Evolutionary conservation across 768 basidiomycete genomes (phyloP), one percentile per base, ranked within the genome.

Genomic region (Hygrocybe punicea): DNA sequence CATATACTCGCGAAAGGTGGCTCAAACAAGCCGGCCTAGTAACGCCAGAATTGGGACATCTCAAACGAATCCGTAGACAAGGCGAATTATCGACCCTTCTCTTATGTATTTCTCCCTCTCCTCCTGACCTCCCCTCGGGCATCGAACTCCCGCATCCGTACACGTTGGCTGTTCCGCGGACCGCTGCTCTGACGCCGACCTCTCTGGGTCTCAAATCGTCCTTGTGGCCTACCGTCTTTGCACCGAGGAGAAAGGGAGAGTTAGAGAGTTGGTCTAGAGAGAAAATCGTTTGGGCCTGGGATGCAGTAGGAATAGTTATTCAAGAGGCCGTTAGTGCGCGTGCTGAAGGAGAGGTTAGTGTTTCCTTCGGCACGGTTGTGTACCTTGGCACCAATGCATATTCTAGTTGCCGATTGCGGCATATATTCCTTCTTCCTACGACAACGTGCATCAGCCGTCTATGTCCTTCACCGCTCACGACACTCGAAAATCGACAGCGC

Each of bases 171-270:
- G 89, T 94, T 1, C 93, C 95, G 1, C 69, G 74, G 29, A 76
- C 79, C 13, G 78, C 85, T 10, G 92, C 93, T 1, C 73, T 87
- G 4, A 92, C 91, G 0, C 74, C 74, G 0, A 76, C 77, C 13
- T 88, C 93, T 6, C 75, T 92, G 19, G 67, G 71, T 42, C 67
- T 84, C 34, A 94, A 95, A 71, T 79, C 81, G 37, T 69, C 79
- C 1, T 71, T 91, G n/a, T 98, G 96, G 96, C 96, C 96, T 7
- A 90, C 89, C 10, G 72, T 84, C 13, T 92, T 83, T 62, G 77
- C 84, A 3, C 89, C 89, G 0, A 79, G 80, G 34, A 79, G 84
- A 59, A 90, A 84, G 65, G 82, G 81, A 63, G 87, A 89, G 57
- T 71, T 75, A 1, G 82, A 86, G 58, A 73, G 74, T 6, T 92